phyloP scores from a whole-genome alignment of 208 protist genomes.

The Sergeia podlipaevii region DNA sequence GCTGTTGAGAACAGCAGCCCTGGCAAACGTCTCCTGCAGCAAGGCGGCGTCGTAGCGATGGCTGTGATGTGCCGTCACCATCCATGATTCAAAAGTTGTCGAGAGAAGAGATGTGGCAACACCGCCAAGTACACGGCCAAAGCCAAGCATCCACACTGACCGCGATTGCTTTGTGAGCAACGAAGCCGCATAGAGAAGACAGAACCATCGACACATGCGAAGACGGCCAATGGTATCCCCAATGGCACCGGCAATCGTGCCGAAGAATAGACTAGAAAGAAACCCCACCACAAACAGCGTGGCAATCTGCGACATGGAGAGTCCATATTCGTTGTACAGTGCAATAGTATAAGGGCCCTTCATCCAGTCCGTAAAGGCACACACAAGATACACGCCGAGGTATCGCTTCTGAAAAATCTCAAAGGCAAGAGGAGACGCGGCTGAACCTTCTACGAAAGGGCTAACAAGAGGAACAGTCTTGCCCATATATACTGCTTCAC shows the following conservation, averaged over 20 bases:
- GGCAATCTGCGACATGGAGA: conserved; percentile 45
- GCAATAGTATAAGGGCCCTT: conserved; percentile 82
- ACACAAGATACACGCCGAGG: conserved; percentile 20
- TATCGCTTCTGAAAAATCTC: conserved; percentile 19
- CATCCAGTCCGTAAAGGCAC: conserved; percentile 35
- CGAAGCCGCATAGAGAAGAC: conserved; percentile 28
- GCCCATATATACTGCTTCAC: too few species aligned
- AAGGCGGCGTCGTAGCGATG: conserved; percentile 12
- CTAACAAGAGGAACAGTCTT: too few species aligned
- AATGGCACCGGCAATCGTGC: conserved; percentile 68
- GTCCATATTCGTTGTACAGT: conserved; percentile 77
- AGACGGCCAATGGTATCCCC: conserved; percentile 34
- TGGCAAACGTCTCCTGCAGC: conserved; percentile 63
- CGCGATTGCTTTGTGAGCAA: conserved; percentile 28
- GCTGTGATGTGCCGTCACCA: conserved; percentile 72
- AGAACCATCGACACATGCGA: conserved; percentile 28
- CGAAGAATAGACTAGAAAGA: conserved; percentile 58
- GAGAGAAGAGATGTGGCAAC: conserved; percentile 87
- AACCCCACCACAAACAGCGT: conserved; percentile 79
- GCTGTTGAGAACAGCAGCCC: conserved; percentile 46
- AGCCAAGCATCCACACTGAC: conserved; percentile 35
- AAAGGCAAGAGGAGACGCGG: too few species aligned
- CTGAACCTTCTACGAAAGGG: too few species aligned
- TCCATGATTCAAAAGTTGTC: conserved; percentile 90
- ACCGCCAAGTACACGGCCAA: conserved; percentile 73